Base-by-base conservation (phyloP, 805 yeast genomes). In the Wickerhamia fluorescens region DNA sequence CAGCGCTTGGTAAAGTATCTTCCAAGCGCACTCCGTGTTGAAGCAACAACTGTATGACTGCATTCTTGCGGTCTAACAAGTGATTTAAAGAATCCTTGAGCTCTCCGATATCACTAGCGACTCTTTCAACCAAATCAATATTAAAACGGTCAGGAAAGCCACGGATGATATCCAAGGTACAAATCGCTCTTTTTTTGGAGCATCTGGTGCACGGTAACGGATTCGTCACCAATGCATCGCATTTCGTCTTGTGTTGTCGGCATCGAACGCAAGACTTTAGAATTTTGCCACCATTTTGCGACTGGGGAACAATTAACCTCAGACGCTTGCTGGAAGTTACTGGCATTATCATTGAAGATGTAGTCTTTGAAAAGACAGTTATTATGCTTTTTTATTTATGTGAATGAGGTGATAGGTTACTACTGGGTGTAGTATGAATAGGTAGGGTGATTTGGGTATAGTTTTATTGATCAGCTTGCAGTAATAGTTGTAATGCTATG, bases 211-310 rank as follows among this genome's bases (percentile, higher is more conserved):
- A 78, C 0, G 81, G 70, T 14, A 51, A 45, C 3, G 85, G 84
- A 20, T 60, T 51, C 10, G 73, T 68, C 14, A 45, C 44, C 9
- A 53, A 38, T 8, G 78, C 78, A 44, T 78, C 78, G 50, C 86
- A 78, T 42, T 68, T 74, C 11, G 78, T 75, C 47, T 78, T 78
- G 41, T 75, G 79, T 42, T 71, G 71, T 20, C 85, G 61, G 49
- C 86, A 78, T 18, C 80, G 58, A 4, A 69, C 61, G 45, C 86
- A 78, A 7, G 82, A 70, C 41, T 75, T 75, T 27, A 49, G 40
- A 16, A 47, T 23, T 30, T 36, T 42, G n/a, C 35, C 42, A 13
- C 47, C 49, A 10, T 16, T 20, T 13, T 22, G 14, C 13, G 20
- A 20, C 20, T 33, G 14, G 15, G 42, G 42, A 16, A 38, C 25